Evolutionary conservation across 352 stramenopile species (phyloP), one percentile per base, ranked within the genome.

Genomic region (Halophytophthora polymorphica): DNA sequence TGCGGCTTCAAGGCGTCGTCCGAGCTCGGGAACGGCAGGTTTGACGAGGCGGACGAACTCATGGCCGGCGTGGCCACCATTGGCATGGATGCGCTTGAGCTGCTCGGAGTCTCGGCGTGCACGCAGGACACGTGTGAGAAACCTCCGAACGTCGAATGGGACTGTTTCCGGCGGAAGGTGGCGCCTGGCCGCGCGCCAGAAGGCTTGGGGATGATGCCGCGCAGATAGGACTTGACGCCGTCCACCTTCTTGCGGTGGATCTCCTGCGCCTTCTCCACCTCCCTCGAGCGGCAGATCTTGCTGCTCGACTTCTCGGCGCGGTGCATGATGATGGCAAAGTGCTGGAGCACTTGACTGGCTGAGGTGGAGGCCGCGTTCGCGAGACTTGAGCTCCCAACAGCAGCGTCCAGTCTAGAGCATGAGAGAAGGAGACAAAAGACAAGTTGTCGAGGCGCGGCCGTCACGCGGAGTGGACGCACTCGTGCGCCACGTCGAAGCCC

Each of bases 281-380:
- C 78, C 35, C 81, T 58, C 6, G 79, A 73, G 36, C 75, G 77
- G 45, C 78, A 88, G 48, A 92, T 66, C 53, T 82, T 84, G 46
- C 81, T 92, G 64, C 81, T 90, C 18, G 77, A 77, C 54, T 88
- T 88, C 61, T 92, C 72, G 1, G 74, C 78, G 37, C 81, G 78
- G 50, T 90, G 70, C 77, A 92, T 91, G 23, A 13, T 51, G 13
- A n/a, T n/a, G n/a, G n/a, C n/a, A n/a, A n/a, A n/a, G n/a, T n/a
- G n/a, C n/a, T n/a, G n/a, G n/a, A n/a, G n/a, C n/a, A n/a, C 25
- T 31, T 31, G 4, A 31, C 25, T 4, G 25, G 25, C 25, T 31
- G n/a, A n/a, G n/a, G n/a, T n/a, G n/a, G n/a, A n/a, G n/a, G n/a
- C 25, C 25, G 25, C 8, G 8, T 31, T 4, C 8, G 8, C 25